phyloP scores from a whole-genome alignment of 1,284 basidiomycete genomes.

The Ganoderma resinaceum region DNA sequence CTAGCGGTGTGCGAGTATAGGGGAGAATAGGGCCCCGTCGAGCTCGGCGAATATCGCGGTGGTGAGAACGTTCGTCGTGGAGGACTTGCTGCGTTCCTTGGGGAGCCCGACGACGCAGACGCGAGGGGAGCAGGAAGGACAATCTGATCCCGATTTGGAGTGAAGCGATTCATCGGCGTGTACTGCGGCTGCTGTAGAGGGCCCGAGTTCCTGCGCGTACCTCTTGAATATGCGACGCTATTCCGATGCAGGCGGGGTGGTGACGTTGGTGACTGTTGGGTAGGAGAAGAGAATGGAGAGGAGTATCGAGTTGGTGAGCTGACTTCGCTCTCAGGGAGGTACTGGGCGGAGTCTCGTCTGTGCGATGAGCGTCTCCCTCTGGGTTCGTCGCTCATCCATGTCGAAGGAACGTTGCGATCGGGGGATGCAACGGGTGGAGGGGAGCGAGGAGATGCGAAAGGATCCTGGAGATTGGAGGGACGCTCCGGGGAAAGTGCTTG shows the following conservation, averaged over 20 bases:
- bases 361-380: conserved; percentile 24
- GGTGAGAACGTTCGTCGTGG: conserved; percentile 4
- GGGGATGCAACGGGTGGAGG: conserved; percentile 9
- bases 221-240: conserved; percentile 22
- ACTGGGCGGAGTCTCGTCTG: conserved; percentile 28
- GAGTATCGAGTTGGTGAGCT: conserved; percentile 7
- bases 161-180: conserved; percentile 25
- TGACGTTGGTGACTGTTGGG: conserved; percentile 1
- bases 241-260: conserved; percentile 18
- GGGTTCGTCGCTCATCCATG: conserved; percentile 10
- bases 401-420: conserved; percentile 2
- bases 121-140: conserved; percentile 34
- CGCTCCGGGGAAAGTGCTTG: background rate
- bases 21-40: conserved; percentile 8
- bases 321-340: conserved; percentile 7
- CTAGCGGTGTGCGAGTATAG: background rate
- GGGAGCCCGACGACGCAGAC: background rate
- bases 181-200: conserved; percentile 6
- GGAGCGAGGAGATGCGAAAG: background rate
- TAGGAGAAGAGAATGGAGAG: background rate
- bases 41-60: conserved; percentile 13
- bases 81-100: background rate
- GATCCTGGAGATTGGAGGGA: background rate
- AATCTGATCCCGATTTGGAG: conserved; percentile 28
- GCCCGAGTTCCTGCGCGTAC: conserved; percentile 20